Evolutionary conservation across 1,284 basidiomycete genomes (phyloP).

Genomic region (Tilletiopsis washingtonensis): DNA sequence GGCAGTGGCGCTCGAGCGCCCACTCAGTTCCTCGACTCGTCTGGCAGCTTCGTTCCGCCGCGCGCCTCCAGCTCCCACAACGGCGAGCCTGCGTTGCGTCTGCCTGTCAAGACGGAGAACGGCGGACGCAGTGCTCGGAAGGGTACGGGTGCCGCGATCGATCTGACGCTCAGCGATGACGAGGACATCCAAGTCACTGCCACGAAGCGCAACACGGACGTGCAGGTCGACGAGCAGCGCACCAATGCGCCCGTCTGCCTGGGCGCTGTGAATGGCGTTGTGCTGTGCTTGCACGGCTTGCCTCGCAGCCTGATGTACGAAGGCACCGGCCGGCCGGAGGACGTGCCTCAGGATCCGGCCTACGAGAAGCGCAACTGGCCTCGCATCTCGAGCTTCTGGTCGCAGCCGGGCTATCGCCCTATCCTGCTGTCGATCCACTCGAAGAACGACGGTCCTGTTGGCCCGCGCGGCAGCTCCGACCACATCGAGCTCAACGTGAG

Average conservation of each 20-base stretch:
- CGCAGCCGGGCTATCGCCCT: constrained; percentile 31
- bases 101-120: too few relatives aligned
- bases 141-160: too few relatives aligned
- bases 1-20: too few relatives aligned
- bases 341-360: constrained; percentile 17
- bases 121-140: too few relatives aligned
- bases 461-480: background rate
- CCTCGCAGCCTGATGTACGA: constrained; percentile 19
- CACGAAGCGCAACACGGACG: constrained; percentile 10
- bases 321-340: constrained; percentile 11
- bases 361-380: constrained; percentile 21
- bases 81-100: too few relatives aligned
- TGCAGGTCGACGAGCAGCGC: constrained; percentile 19
- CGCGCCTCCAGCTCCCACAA: too few relatives aligned
- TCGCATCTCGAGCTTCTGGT: constrained; percentile 20
- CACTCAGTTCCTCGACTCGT: too few relatives aligned
- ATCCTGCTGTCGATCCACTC: constrained; percentile 7
- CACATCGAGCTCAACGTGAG: constrained; percentile 26
- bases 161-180: constrained; percentile 20
- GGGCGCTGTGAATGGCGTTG: constrained; percentile 29
- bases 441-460: constrained; percentile 3
- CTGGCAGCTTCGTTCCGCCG: too few relatives aligned
- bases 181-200: constrained; percentile 5
- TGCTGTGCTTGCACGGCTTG: constrained; percentile 36
- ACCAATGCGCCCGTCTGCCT: constrained; percentile 35